phyloP scores from a whole-genome alignment of 768 basidiomycete species.

The Asterophora parasitica region DNA sequence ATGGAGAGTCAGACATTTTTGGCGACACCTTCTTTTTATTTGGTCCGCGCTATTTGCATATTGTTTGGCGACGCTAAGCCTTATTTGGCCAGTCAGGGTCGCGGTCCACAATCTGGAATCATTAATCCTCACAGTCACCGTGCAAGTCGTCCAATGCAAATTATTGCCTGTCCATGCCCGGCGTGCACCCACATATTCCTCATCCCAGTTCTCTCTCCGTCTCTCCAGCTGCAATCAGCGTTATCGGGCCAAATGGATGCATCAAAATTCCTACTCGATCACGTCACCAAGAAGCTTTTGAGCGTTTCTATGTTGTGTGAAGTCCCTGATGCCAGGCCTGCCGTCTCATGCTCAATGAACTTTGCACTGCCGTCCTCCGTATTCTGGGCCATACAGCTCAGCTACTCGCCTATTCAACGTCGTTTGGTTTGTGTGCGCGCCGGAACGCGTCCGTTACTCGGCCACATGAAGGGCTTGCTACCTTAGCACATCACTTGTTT shows the following conservation, averaged over 20 bases:
- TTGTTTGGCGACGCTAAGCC: conserved; percentile 38
- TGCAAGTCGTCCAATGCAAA: neutral
- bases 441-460: neutral
- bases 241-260: conserved; percentile 25
- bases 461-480: neutral
- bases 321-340: conserved; percentile 5
- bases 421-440: neutral
- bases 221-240: neutral
- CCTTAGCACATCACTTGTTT: conserved; percentile 14
- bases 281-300: conserved; percentile 28
- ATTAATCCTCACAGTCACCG: neutral
- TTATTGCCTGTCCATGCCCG: neutral
- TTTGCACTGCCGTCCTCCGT: neutral
- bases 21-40: conserved; percentile 39
- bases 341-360: neutral
- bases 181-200: neutral
- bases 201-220: neutral
- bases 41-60: conserved; percentile 36
- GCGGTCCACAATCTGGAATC: conserved; percentile 1
- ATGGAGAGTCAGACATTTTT: conserved; percentile 37
- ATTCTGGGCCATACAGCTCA: neutral
- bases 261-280: conserved; percentile 31
- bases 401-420: neutral
- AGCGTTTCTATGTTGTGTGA: conserved; percentile 15
- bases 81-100: conserved; percentile 31